Percentiles rank a stretch among this genome's conserved stretches.
phyloP scores from a whole-genome alignment of 148 eudicot species.

The Amaranthus cruentus region DNA sequence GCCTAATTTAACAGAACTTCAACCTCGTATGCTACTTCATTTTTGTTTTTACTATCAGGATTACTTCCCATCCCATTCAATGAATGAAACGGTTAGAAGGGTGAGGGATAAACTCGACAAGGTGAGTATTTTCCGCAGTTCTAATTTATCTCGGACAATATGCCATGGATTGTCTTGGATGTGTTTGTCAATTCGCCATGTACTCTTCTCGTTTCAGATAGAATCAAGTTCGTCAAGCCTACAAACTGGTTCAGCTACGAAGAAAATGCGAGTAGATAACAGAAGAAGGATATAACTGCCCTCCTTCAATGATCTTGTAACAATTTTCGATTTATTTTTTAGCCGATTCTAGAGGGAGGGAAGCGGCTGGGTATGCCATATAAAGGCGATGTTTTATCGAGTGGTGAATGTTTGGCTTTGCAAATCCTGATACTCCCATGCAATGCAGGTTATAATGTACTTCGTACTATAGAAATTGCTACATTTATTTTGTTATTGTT shows the following conservation, averaged over 20 bases:
- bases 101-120: slow-evolving; percentile 75
- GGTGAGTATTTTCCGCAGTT: slow-evolving; percentile 31
- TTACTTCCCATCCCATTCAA: slow-evolving; percentile 65
- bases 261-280: slow-evolving; percentile 60
- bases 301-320: background rate
- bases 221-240: slow-evolving; percentile 42
- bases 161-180: background rate
- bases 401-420: background rate
- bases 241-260: slow-evolving; percentile 48
- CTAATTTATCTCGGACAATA: background rate
- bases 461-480: too few species aligned
- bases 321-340: background rate
- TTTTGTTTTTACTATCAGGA: slow-evolving; percentile 38
- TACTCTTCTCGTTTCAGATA: slow-evolving; percentile 35
- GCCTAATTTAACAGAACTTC: background rate
- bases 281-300: slow-evolving; percentile 57
- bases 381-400: background rate
- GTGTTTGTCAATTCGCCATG: background rate
- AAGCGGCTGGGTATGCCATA: background rate
- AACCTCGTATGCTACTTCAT: background rate
- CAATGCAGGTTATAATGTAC: background rate
- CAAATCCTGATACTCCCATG: background rate
- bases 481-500: too few species aligned
- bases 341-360: background rate
- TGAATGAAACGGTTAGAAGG: slow-evolving; percentile 68